Conservation (phyloP, 2,329 filamentous ascomycete genomes). For the Ascochyta lentis region DNA sequence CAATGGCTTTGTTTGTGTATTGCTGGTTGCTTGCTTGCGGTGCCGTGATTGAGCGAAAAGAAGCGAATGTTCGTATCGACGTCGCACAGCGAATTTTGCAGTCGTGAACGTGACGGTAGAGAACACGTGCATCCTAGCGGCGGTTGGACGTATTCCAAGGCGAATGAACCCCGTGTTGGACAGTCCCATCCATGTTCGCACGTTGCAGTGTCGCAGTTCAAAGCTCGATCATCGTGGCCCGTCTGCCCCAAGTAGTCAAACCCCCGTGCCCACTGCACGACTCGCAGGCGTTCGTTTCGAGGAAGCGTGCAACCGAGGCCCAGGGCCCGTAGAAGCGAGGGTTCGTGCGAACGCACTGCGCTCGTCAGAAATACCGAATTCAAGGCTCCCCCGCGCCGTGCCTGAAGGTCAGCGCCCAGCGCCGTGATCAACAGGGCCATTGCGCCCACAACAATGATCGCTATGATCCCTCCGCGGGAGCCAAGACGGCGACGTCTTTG, state of each 20-base stretch:
- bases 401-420: background rate
- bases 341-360: background rate
- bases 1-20: background rate
- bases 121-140: too few species aligned
- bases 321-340: background rate
- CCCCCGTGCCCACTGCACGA: background rate
- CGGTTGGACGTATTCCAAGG: background rate
- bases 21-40: too few species aligned
- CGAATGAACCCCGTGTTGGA: background rate
- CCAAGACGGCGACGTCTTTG: background rate
- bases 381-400: background rate
- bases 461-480: background rate
- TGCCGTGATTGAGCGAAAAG: too few species aligned
- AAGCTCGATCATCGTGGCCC: background rate
- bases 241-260: background rate
- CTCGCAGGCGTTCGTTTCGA: background rate
- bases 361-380: slow-evolving; percentile 1
- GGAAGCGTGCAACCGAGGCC: background rate
- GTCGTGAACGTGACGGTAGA: too few species aligned
- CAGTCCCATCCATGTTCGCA: too few species aligned
- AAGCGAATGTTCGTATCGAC: too few species aligned
- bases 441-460: background rate
- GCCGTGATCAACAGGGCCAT: background rate
- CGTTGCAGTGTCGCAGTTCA: background rate
- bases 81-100: too few species aligned